Percentiles rank a stretch among this genome's conserved stretches.
Evolutionary conservation across 2,329 filamentous ascomycete species (phyloP).

Genomic region (Fusarium dimerum): DNA sequence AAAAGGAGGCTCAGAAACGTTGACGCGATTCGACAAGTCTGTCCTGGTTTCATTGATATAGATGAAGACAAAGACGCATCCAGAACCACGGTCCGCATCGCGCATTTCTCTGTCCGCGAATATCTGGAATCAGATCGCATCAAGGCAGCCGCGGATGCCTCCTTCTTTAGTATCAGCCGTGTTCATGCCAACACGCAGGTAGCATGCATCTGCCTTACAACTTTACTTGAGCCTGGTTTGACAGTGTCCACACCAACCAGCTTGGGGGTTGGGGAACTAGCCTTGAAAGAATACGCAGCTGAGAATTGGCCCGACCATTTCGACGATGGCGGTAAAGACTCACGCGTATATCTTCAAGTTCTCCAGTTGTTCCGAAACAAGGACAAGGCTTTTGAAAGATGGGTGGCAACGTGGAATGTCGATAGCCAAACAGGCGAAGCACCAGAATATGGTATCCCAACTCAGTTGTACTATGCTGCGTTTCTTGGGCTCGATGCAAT

Average conservation of each 20-base stretch:
- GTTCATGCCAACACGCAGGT: not conserved
- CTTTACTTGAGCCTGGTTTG: not conserved
- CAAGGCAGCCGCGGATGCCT: not conserved
- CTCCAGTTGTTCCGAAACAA: not conserved
- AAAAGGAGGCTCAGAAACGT: conserved; percentile 4
- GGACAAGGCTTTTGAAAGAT: not conserved
- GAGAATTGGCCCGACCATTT: conserved; percentile 3
- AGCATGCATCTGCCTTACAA: conserved; percentile 3
- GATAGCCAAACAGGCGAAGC: not conserved
- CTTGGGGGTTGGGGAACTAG: no score
- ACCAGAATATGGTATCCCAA: not conserved
- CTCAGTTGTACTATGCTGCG: conserved; percentile 1
- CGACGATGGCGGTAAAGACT: not conserved
- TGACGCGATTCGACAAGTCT: conserved; percentile 6
- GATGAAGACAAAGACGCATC: not conserved
- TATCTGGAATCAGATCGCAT: conserved; percentile 12
- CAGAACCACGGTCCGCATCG: not conserved
- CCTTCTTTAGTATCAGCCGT: not conserved
- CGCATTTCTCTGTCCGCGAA: conserved; percentile 14
- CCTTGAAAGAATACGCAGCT: not conserved
- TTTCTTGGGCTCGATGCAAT: not conserved
- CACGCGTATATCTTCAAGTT: not conserved
- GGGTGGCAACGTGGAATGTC: not conserved
- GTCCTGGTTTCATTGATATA: conserved; percentile 7
- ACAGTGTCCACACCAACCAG: no score